Conservation (phyloP, 2,329 filamentous ascomycete species). For the Epichloe uncinata region DNA sequence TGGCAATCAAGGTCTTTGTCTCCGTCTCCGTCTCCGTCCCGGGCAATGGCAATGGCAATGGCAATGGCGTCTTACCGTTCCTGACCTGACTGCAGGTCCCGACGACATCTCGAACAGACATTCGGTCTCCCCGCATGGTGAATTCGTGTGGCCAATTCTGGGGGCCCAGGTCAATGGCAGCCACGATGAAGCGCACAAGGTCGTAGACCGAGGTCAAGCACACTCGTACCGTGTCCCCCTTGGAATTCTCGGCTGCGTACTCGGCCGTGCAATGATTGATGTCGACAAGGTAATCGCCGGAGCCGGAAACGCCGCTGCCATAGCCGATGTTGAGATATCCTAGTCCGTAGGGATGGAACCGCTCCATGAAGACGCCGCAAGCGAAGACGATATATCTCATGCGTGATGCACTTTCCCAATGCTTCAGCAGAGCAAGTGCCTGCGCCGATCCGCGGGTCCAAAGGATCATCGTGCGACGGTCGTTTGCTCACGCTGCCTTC, state of each 20-base stretch:
- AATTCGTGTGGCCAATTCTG: slow-evolving; percentile 55
- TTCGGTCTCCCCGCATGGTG: slow-evolving; percentile 51
- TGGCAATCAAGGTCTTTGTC: not conserved
- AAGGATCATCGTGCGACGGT: slow-evolving; percentile 36
- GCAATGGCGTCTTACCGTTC: slow-evolving; percentile 23
- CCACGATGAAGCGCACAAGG: slow-evolving; percentile 55
- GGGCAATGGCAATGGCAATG: not conserved
- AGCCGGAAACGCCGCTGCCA: slow-evolving; percentile 36
- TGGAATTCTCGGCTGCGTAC: slow-evolving; percentile 41
- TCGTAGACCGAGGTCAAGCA: slow-evolving; percentile 59
- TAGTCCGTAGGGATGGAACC: slow-evolving; percentile 57
- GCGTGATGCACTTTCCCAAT: slow-evolving; percentile 34
- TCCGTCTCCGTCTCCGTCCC: not conserved
- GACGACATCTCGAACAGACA: slow-evolving; percentile 48
- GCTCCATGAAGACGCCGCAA: slow-evolving; percentile 64
- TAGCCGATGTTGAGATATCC: slow-evolving; percentile 43
- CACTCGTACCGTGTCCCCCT: slow-evolving; percentile 38
- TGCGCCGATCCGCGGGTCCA: slow-evolving; percentile 47
- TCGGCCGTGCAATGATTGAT: slow-evolving; percentile 43
- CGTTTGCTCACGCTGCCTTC: slow-evolving; percentile 49
- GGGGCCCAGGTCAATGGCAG: slow-evolving; percentile 48
- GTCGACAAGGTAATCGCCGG: slow-evolving; percentile 55
- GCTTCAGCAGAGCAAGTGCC: slow-evolving; percentile 42
- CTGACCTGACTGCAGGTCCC: slow-evolving; percentile 33
- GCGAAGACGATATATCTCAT: slow-evolving; percentile 60